Evolutionary conservation across 345 rosid species (phyloP).

Genomic region (Nasturtium officinale): DNA sequence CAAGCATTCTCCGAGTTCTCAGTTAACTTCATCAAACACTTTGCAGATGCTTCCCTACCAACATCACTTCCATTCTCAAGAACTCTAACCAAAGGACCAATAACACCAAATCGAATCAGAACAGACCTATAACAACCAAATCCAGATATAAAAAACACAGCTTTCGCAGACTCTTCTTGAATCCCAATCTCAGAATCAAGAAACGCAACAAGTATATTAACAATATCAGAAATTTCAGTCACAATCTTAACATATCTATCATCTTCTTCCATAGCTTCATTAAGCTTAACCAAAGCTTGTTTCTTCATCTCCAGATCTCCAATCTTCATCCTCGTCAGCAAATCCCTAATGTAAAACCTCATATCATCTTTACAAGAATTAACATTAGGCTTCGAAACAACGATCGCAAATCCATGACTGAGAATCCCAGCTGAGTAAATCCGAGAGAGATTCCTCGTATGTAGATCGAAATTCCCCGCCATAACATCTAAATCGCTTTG

Average conservation of each 20-base stretch:
- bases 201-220: conserved; percentile 56
- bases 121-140: conserved; percentile 55
- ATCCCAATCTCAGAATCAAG: conserved; percentile 63
- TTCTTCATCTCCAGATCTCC: conserved; percentile 85
- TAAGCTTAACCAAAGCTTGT: conserved; percentile 66
- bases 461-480: conserved; percentile 57
- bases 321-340: conserved; percentile 86
- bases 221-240: conserved; percentile 57
- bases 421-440: conserved; percentile 66
- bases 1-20: conserved; percentile 89
- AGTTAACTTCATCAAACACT: conserved; percentile 67
- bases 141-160: conserved; percentile 58
- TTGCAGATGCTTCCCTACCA: conserved; percentile 61
- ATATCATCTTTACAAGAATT: conserved; percentile 78
- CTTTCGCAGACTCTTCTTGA: conserved; percentile 68
- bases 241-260: conserved; percentile 61
- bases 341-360: conserved; percentile 80
- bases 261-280: conserved; percentile 62
- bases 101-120: conserved; percentile 65
- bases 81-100: conserved; percentile 71
- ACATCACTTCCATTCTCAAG: conserved; percentile 59
- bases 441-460: conserved; percentile 58
- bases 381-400: conserved; percentile 71
- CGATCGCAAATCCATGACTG: conserved; percentile 69
- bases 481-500: conserved; percentile 86